A percentile compares a stretch with the other conserved stretches of the same genome.
Evolutionary conservation across 2,329 filamentous ascomycete genomes (phyloP).

Genomic region (Fusarium goolgardi): DNA sequence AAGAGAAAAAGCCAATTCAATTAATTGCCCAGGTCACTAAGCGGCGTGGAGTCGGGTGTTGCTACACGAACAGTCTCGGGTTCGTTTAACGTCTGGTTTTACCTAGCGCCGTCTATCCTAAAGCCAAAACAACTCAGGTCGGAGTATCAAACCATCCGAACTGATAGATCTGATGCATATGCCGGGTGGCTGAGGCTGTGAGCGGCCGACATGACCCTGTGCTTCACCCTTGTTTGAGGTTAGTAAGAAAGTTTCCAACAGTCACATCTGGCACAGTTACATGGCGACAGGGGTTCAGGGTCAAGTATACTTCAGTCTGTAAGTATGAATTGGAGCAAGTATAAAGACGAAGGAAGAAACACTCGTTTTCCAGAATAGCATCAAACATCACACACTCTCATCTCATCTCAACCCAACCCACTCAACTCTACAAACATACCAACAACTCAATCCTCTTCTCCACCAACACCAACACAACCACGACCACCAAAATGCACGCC

Average conservation of each 20-base stretch:
- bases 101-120: conserved; percentile 21
- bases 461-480: background rate
- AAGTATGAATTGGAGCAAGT: conserved; percentile 8
- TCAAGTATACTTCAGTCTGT: conserved; percentile 11
- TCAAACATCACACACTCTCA: conserved; percentile 7
- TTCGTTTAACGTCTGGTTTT: conserved; percentile 18
- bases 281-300: background rate
- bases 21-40: background rate
- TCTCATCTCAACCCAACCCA: conserved; percentile 2
- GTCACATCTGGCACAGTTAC: background rate
- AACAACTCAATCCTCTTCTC: background rate
- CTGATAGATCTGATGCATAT: conserved; percentile 4
- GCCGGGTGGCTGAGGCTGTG: conserved; percentile 26
- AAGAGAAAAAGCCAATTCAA: background rate
- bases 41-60: background rate
- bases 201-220: conserved; percentile 29
- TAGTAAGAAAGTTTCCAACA: conserved; percentile 14
- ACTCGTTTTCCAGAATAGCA: background rate
- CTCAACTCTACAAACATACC: conserved; percentile 11
- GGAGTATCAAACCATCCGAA: conserved; percentile 36
- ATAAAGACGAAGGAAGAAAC: conserved; percentile 26
- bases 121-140: conserved; percentile 23
- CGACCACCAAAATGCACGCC: conserved; percentile 29
- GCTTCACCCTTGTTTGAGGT: conserved; percentile 39
- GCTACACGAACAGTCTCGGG: conserved; percentile 26